Evolutionary conservation across 768 basidiomycete genomes (phyloP).

Genomic region (Hemileccinum impolitum): DNA sequence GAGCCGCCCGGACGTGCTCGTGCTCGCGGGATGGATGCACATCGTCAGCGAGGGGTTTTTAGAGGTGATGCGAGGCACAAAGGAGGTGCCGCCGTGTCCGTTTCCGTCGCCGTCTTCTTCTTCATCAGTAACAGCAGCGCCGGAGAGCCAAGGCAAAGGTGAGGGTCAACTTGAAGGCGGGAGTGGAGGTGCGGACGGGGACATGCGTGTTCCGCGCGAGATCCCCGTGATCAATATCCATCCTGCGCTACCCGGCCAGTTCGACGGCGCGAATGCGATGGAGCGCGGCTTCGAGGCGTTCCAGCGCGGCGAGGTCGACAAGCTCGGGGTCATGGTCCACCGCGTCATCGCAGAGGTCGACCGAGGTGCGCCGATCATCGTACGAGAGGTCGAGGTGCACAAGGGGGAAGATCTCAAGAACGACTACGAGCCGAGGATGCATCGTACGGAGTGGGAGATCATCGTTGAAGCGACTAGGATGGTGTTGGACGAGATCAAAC

Average conservation of each 20-base stretch:
- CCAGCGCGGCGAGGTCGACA: slow-evolving; percentile 71
- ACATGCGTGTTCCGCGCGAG: slow-evolving; percentile 14
- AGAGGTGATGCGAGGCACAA: slow-evolving; percentile 49
- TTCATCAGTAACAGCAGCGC: not conserved
- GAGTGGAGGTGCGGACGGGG: slow-evolving; percentile 22
- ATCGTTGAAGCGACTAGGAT: slow-evolving; percentile 83
- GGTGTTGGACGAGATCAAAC: slow-evolving; percentile 55
- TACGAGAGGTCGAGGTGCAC: slow-evolving; percentile 70
- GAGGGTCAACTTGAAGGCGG: not conserved
- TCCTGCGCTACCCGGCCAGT: slow-evolving; percentile 93
- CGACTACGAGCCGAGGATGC: slow-evolving; percentile 70
- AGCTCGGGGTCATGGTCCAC: slow-evolving; percentile 91
- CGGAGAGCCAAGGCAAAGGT: not conserved
- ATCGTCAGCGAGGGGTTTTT: slow-evolving; percentile 83
- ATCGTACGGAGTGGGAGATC: slow-evolving; percentile 81
- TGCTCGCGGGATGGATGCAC: slow-evolving; percentile 99
- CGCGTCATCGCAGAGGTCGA: slow-evolving; percentile 92
- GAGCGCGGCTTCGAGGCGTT: slow-evolving; percentile 88
- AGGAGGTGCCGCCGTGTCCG: slow-evolving; percentile 33
- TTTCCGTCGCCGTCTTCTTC: not conserved
- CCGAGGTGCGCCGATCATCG: slow-evolving; percentile 82
- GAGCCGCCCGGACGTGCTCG: slow-evolving; percentile 75
- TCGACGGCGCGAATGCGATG: slow-evolving; percentile 92
- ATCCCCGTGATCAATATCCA: slow-evolving; percentile 95
- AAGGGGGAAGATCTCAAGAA: slow-evolving; percentile 68